These are phyloP conservation scores for Graphilbum fragrans DNA, from an alignment of 2,329 filamentous ascomycete genomes.

Conservation along the genomic window DNA sequence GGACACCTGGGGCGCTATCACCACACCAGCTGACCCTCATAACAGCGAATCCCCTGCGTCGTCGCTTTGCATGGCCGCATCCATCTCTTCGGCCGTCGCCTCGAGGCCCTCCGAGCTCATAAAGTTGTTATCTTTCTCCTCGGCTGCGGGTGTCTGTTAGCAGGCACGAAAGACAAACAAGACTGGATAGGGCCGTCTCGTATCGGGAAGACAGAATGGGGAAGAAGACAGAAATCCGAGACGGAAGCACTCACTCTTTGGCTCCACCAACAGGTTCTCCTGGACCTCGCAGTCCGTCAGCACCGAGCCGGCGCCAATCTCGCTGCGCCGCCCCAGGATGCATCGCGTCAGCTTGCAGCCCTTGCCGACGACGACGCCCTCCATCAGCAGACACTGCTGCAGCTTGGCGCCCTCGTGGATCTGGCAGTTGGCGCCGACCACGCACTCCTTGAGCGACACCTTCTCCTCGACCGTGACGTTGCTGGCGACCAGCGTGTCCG, in stretches of 20 bases:
- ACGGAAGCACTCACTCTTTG: conserved; percentile 45
- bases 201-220: background rate
- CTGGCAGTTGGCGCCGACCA: conserved; percentile 77
- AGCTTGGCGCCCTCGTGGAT: conserved; percentile 79
- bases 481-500: conserved; percentile 73
- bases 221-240: conserved; percentile 1
- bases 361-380: conserved; percentile 74
- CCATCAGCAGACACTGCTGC: conserved; percentile 84
- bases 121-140: conserved; percentile 55
- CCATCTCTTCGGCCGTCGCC: conserved; percentile 49
- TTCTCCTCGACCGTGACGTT: conserved; percentile 86
- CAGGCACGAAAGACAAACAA: background rate
- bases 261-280: conserved; percentile 74
- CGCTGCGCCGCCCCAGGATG: conserved; percentile 68
- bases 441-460: conserved; percentile 81
- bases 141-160: conserved; percentile 29
- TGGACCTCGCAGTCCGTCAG: conserved; percentile 87
- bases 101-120: conserved; percentile 57
- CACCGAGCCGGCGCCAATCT: conserved; percentile 70
- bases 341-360: conserved; percentile 78
- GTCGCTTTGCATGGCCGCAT: conserved; percentile 27
- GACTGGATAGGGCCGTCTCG: too few relatives aligned
- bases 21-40: too few relatives aligned
- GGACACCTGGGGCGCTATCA: too few relatives aligned
- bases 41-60: too few relatives aligned